Base-by-base conservation (phyloP, 768 basidiomycete species). In the Mycena metata region DNA sequence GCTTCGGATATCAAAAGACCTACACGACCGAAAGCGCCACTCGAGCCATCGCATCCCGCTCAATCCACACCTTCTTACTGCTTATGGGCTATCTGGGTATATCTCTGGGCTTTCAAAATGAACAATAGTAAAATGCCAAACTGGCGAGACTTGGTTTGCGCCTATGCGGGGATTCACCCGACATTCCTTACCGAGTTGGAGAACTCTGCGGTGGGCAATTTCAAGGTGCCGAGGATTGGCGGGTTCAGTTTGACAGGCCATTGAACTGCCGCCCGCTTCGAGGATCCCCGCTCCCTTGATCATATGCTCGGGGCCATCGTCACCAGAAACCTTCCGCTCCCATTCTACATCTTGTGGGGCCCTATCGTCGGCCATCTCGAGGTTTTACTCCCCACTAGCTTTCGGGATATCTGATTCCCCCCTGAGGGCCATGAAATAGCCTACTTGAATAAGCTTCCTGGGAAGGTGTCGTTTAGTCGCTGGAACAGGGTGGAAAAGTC, bases 241-340 rank as follows among this genome's bases (percentile, higher is more conserved):
- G 63, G 67, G 12, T 51, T 73, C 30, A 35, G n/a, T n/a, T 73
- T n/a, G 56, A 66, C n/a, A n/a, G n/a, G n/a, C n/a, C n/a, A n/a
- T 57, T 57, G 21, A 49, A 13, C 10, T 4, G 10, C 1, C 36
- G 12, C 23, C 30, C 2, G 0, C 5, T 13, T 57, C n/a, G 3
- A 15, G 0, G 7, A 10, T 3, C 55, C 55, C 23, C 23, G 36
- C 55, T 10, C 5, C 13, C 15, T 57, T n/a, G 36, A 42, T 16
- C 24, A 10, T 16, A 15, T 57, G 9, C 12, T 57, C 12, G 11
- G n/a, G 9, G 0, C 35, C 9, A 57, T 57, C 19, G 42, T 57
- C 13, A n/a, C 7, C 5, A 39, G 12, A 2, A 6, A 23, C 5
- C 13, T 57, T 5, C 55, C 55, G 3, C 15, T 57, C 1, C 55